Conservation (phyloP, 164 flowering plant species). For the Cinnamomum micranthum region DNA sequence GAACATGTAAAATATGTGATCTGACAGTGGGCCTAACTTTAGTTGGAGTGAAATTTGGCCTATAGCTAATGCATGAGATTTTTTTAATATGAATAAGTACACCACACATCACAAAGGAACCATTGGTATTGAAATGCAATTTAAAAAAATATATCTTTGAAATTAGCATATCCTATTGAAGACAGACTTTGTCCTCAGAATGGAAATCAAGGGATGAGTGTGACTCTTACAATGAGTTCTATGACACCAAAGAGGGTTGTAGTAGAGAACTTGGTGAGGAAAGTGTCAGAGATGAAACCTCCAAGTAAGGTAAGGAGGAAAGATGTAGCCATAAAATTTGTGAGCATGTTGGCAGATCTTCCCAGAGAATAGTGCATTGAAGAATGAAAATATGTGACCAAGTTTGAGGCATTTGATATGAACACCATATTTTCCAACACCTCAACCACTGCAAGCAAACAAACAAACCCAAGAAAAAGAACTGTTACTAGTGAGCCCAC, state of each 20-base stretch:
- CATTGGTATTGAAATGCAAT: too few relatives aligned
- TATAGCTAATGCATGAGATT: too few relatives aligned
- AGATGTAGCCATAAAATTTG: constrained; percentile 37
- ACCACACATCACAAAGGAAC: too few relatives aligned
- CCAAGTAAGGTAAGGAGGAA: constrained; percentile 28
- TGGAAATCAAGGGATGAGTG: not conserved
- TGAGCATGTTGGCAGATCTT: constrained; percentile 35
- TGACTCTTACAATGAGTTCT: constrained; percentile 14
- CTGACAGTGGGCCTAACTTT: too few relatives aligned
- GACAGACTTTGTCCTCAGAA: not conserved
- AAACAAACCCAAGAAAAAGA: too few relatives aligned
- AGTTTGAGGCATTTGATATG: constrained; percentile 32
- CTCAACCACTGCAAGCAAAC: constrained; percentile 17
- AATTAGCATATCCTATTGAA: too few relatives aligned
- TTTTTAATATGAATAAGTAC: too few relatives aligned
- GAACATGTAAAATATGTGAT: too few relatives aligned
- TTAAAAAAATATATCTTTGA: too few relatives aligned
- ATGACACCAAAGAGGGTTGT: constrained; percentile 24
- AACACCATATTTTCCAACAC: constrained; percentile 40
- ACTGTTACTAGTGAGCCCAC: not conserved
- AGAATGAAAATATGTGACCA: constrained; percentile 29
- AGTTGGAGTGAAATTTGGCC: too few relatives aligned
- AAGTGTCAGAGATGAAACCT: constrained; percentile 38
- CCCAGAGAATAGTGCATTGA: constrained; percentile 34
- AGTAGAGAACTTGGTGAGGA: constrained; percentile 29